Conservation (phyloP, 768 basidiomycete species). For the Candolleomyces efflorescens region DNA sequence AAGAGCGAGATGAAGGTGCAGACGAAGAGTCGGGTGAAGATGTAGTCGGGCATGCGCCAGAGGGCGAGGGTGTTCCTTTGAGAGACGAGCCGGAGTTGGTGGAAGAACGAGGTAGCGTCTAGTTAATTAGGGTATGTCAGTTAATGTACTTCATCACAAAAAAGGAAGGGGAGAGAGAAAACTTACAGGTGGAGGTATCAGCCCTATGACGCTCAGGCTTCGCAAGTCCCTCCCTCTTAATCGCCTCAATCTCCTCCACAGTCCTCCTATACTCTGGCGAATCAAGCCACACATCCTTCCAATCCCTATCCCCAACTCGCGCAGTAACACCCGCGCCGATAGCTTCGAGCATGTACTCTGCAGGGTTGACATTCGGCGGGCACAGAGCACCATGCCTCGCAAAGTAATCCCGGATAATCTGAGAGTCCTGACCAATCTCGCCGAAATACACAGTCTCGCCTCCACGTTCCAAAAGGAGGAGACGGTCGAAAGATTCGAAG, state of each 20-base stretch:
- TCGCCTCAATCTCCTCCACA: conserved; percentile 38
- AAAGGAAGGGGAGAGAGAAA: neutral
- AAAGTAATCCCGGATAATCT: conserved; percentile 71
- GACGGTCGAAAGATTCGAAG: conserved; percentile 81
- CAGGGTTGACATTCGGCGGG: conserved; percentile 75
- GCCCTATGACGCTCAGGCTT: conserved; percentile 35
- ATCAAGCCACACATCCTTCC: conserved; percentile 82
- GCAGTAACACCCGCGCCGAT: conserved; percentile 40
- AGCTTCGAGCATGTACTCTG: conserved; percentile 19
- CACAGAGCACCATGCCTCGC: conserved; percentile 68
- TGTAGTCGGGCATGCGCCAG: conserved; percentile 84
- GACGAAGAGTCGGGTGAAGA: conserved; percentile 78
- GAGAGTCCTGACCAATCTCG: conserved; percentile 74
- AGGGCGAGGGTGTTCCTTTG: conserved; percentile 64
- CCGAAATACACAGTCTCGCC: conserved; percentile 95
- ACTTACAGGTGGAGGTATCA: conserved; percentile 45
- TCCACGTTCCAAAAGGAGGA: conserved; percentile 66
- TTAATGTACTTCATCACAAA: neutral
- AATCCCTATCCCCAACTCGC: conserved; percentile 73
- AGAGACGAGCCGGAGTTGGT: conserved; percentile 69
- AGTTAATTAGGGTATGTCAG: neutral
- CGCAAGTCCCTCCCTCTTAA: conserved; percentile 45
- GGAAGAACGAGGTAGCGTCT: conserved; percentile 75
- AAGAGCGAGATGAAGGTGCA: conserved; percentile 67
- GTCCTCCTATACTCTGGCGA: conserved; percentile 53